Conservation (phyloP, 495 filamentous ascomycete genomes). For the Penicillium arizonense region DNA sequence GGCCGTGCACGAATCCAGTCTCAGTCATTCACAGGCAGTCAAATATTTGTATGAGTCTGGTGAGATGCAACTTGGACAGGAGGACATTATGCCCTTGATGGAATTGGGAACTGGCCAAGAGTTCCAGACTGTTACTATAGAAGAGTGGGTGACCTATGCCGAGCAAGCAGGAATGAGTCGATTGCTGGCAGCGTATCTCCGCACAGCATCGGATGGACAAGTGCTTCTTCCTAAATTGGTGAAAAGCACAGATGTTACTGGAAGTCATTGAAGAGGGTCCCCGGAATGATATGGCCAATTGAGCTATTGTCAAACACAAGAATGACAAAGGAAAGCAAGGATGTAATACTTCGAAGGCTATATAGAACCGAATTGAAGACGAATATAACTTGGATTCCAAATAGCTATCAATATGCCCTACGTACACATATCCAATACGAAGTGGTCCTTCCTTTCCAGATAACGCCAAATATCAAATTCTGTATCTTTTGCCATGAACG, state of each 20-base stretch:
- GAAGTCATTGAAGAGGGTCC: too few species aligned
- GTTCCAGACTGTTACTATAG: slow-evolving; percentile 12
- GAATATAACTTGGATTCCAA: too few species aligned
- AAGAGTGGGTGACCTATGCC: slow-evolving; percentile 16
- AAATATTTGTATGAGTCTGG: slow-evolving; percentile 16
- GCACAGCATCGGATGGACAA: slow-evolving; percentile 13
- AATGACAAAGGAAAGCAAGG: too few species aligned
- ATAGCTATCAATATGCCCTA: too few species aligned
- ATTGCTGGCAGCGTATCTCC: slow-evolving; percentile 20
- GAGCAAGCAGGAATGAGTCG: slow-evolving; percentile 23
- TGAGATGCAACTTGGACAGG: slow-evolving; percentile 13
- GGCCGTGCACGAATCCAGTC: slow-evolving; percentile 6
- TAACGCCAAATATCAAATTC: too few species aligned
- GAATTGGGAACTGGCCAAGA: slow-evolving; percentile 10
- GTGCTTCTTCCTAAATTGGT: slow-evolving; percentile 18
- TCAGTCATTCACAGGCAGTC: background rate
- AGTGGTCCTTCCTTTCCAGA: too few species aligned
- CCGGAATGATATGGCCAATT: too few species aligned
- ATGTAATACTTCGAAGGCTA: too few species aligned
- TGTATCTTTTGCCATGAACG: too few species aligned
- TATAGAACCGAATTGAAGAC: too few species aligned
- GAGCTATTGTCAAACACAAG: too few species aligned
- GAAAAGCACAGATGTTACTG: slow-evolving; percentile 1
- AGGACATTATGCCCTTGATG: slow-evolving; percentile 16
- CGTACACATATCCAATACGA: too few species aligned